These are phyloP conservation scores for Pestalotiopsis fici DNA, from an alignment of 2,329 filamentous ascomycete species.

Conservation along the genomic window DNA sequence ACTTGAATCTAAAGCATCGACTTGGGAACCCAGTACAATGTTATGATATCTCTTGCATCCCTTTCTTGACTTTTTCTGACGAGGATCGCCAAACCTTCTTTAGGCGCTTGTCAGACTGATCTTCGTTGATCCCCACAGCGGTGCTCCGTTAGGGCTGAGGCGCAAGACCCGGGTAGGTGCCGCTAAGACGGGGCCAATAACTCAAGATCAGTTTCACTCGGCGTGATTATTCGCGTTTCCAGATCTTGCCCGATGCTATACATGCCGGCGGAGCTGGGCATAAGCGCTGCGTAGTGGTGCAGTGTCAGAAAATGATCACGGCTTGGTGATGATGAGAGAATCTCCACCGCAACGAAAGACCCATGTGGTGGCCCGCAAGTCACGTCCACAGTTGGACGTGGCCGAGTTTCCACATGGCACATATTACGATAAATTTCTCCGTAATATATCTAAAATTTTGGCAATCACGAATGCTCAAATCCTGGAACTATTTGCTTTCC, in stretches of 20 bases:
- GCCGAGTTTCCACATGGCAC: neutral
- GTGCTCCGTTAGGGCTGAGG: neutral
- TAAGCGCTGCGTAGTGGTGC: neutral
- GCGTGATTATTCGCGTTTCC: neutral
- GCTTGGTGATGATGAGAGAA: neutral
- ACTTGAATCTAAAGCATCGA: too few species aligned
- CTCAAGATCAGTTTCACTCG: neutral
- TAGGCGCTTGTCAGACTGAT: neutral
- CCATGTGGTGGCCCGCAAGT: neutral
- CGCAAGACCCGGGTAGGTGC: neutral
- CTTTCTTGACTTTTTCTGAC: too few species aligned
- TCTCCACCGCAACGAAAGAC: neutral
- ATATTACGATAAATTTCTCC: neutral
- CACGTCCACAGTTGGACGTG: neutral
- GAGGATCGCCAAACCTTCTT: neutral
- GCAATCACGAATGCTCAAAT: too few species aligned
- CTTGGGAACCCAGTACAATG: too few species aligned
- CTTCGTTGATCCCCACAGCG: neutral
- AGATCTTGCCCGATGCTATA: neutral
- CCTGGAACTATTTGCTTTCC: too few species aligned
- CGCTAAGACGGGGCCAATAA: neutral
- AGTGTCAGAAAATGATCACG: neutral
- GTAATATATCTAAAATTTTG: neutral
- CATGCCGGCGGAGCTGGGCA: neutral
- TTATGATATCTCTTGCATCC: too few species aligned